phyloP scores from a whole-genome alignment of 2,329 filamentous ascomycete species.

The Arthrobotrys sinensis region DNA sequence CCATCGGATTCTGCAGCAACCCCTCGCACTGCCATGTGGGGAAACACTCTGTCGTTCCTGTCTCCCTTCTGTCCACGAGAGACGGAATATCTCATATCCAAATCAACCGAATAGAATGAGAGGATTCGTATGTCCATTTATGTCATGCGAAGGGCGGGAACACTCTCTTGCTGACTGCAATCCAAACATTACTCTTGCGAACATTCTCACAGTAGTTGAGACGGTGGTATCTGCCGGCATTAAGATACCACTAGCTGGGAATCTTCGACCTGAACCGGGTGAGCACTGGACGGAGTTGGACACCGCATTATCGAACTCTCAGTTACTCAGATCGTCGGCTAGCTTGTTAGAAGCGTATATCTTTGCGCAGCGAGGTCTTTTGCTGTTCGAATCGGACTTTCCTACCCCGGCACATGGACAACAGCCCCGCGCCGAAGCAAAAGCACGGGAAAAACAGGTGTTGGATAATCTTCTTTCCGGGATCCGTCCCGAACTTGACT shows the following conservation, averaged over 20 bases:
- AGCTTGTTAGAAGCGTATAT: conserved; percentile 77
- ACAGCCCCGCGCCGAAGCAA: neutral
- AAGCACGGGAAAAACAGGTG: conserved; percentile 65
- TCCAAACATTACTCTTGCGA: conserved; percentile 82
- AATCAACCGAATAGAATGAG: conserved; percentile 76
- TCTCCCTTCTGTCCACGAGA: conserved; percentile 77
- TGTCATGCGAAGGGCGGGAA: conserved; percentile 75
- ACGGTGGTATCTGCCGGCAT: conserved; percentile 71
- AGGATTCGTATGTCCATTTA: conserved; percentile 82
- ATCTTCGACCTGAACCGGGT: neutral
- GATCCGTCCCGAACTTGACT: conserved; percentile 82
- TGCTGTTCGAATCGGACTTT: conserved; percentile 64
- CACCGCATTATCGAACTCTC: neutral
- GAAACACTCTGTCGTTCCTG: conserved; percentile 82
- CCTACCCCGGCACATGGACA: conserved; percentile 68
- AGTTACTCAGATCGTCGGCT: conserved; percentile 61
- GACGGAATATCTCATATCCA: conserved; percentile 83
- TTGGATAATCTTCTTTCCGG: conserved; percentile 75
- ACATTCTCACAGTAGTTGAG: conserved; percentile 76
- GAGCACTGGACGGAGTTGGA: neutral
- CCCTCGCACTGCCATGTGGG: conserved; percentile 85
- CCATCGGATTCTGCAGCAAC: conserved; percentile 77
- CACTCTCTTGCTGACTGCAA: conserved; percentile 84
- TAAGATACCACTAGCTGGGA: neutral
- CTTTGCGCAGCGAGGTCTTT: conserved; percentile 70